phyloP scores from a whole-genome alignment of 768 basidiomycete genomes.

The Filobasidium floriforme region DNA sequence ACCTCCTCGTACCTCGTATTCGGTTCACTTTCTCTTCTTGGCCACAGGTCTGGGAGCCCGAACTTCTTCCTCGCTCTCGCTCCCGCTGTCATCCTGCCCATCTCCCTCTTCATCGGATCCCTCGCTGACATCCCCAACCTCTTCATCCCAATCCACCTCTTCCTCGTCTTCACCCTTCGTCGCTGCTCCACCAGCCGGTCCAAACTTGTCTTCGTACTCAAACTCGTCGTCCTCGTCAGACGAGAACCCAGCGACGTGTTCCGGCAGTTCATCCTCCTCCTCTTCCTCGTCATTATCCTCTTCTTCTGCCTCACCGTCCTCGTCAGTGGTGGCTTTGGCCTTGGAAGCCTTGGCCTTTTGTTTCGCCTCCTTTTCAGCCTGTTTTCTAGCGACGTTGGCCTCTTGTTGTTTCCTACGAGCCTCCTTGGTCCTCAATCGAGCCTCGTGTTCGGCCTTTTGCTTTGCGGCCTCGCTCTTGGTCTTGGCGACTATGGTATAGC shows the following conservation, averaged over 20 bases:
- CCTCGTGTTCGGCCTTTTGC: conserved; percentile 66
- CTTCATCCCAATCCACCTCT: conserved; percentile 41
- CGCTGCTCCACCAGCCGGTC: conserved; percentile 46
- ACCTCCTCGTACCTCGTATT: background rate
- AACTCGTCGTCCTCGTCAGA: conserved; percentile 44
- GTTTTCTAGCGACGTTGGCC: conserved; percentile 78
- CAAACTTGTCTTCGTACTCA: conserved; percentile 47
- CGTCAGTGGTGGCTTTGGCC: conserved; percentile 20
- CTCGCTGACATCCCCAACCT: conserved; percentile 45
- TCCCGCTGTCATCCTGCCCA: conserved; percentile 40
- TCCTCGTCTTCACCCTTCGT: conserved; percentile 31
- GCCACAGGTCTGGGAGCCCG: conserved; percentile 6
- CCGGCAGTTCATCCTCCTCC: conserved; percentile 44
- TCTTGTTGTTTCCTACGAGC: conserved; percentile 83
- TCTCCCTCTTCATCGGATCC: conserved; percentile 42
- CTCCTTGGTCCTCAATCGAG: conserved; percentile 65
- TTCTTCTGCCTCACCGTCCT: conserved; percentile 32
- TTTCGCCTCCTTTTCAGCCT: conserved; percentile 46
- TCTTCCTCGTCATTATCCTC: conserved; percentile 37
- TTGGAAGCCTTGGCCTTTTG: conserved; percentile 23
- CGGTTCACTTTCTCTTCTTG: conserved; percentile 14
- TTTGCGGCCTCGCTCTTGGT: conserved; percentile 64
- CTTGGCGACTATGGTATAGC: conserved; percentile 64
- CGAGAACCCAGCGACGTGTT: conserved; percentile 47
- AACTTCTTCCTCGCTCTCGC: conserved; percentile 23